phyloP scores from a whole-genome alignment of 352 stramenopile genomes.

The Pythium phragmiticola region DNA sequence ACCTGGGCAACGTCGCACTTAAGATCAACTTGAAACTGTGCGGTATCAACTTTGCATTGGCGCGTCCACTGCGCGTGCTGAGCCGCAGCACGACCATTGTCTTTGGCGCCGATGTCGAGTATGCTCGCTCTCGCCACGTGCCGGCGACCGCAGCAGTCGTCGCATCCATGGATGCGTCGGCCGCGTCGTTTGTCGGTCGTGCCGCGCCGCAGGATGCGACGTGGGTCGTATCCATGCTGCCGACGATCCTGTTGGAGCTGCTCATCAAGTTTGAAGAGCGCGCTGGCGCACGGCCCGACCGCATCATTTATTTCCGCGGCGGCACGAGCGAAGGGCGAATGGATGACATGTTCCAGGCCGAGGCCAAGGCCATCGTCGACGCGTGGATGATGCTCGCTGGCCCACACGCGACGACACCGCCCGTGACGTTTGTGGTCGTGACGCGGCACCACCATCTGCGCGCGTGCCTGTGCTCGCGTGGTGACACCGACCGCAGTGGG shows the following conservation, averaged over 20 bases:
- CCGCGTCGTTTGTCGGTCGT: conserved; percentile 58
- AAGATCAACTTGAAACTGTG: conserved; percentile 83
- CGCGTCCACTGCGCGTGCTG: conserved; percentile 47
- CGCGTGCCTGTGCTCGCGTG: neutral
- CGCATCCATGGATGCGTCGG: conserved; percentile 70
- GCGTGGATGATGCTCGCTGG: conserved; percentile 13
- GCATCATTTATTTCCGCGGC: conserved; percentile 21
- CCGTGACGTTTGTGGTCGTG: conserved; percentile 15
- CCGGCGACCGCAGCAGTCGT: conserved; percentile 79
- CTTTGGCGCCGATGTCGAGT: conserved; percentile 76
- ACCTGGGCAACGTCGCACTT: conserved; percentile 63
- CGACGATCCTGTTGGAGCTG: conserved; percentile 17
- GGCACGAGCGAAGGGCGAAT: conserved; percentile 10
- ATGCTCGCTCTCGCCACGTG: conserved; percentile 54
- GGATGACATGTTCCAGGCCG: conserved; percentile 14
- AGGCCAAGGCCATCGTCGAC: conserved; percentile 6
- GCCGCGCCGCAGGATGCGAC: conserved; percentile 44
- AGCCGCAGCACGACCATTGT: conserved; percentile 61
- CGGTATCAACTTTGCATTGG: conserved; percentile 60
- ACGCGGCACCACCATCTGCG: conserved; percentile 15
- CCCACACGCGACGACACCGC: neutral
- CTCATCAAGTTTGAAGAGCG: conserved; percentile 11
- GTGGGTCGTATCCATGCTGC: conserved; percentile 2
- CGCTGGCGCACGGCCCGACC: neutral
- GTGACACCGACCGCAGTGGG: neutral